Percentiles rank a stretch among this genome's conserved stretches.
phyloP scores from a whole-genome alignment of 768 basidiomycete genomes.

The Imleria badia region DNA sequence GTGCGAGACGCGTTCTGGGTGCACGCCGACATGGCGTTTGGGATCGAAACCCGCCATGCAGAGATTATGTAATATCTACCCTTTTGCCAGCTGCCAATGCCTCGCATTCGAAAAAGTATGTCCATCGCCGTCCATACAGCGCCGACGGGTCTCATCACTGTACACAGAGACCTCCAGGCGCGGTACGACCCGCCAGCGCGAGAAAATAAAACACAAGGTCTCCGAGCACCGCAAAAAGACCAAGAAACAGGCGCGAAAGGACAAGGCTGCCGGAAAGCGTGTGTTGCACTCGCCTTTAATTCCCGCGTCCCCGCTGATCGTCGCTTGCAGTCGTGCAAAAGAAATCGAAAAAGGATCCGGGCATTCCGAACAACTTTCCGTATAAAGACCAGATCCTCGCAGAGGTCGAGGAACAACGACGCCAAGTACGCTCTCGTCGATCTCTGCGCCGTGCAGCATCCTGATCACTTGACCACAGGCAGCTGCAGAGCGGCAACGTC shows the following conservation, averaged over 20 bases:
- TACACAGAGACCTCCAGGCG: slow-evolving; percentile 83
- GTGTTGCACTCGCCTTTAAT: background rate
- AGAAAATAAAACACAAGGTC: slow-evolving; percentile 72
- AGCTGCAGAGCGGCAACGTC: slow-evolving; percentile 71
- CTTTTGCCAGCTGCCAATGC: slow-evolving; percentile 37
- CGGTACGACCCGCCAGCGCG: slow-evolving; percentile 66
- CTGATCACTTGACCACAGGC: slow-evolving; percentile 43
- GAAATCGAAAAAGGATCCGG: slow-evolving; percentile 71
- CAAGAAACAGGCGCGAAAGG: slow-evolving; percentile 70
- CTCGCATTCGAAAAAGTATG: slow-evolving; percentile 67
- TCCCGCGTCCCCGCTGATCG: background rate
- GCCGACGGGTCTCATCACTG: background rate
- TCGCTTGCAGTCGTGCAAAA: slow-evolving; percentile 38
- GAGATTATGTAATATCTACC: slow-evolving; percentile 19
- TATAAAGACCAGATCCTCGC: slow-evolving; percentile 94
- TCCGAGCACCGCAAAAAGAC: slow-evolving; percentile 76
- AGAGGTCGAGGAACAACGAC: slow-evolving; percentile 80
- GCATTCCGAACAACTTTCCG: slow-evolving; percentile 90
- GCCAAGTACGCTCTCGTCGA: slow-evolving; percentile 45
- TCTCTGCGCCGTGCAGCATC: background rate
- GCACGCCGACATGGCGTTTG: slow-evolving; percentile 62
- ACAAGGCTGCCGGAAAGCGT: slow-evolving; percentile 87
- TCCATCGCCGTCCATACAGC: background rate
- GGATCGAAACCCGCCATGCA: slow-evolving; percentile 33
- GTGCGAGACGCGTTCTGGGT: slow-evolving; percentile 70